Conservation (phyloP, 139 green algal species). For the Ulvella scutata region DNA sequence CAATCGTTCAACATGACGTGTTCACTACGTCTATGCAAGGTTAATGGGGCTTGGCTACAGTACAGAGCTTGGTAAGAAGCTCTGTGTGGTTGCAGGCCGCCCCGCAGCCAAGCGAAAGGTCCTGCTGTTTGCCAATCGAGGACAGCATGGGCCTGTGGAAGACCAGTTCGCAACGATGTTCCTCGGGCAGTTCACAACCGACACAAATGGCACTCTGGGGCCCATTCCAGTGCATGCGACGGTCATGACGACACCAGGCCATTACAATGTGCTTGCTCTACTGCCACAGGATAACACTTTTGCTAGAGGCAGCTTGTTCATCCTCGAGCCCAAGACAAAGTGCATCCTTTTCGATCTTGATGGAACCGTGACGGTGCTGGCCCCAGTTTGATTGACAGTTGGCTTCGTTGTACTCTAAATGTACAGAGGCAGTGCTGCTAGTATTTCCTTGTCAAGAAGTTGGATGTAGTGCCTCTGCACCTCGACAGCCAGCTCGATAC, state of each 20-base stretch:
- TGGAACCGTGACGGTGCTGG: constrained; percentile 8
- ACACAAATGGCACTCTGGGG: constrained; percentile 5
- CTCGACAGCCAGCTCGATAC: no score
- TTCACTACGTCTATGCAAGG: no score
- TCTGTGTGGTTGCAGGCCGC: no score
- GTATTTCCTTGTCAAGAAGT: no score
- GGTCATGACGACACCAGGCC: constrained; percentile 1
- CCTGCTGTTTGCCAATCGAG: constrained; percentile 7
- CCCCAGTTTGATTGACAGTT: no score
- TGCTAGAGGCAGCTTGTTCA: constrained; percentile 19
- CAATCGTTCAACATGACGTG: no score
- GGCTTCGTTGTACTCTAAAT: no score
- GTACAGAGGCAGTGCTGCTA: no score
- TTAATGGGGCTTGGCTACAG: no score
- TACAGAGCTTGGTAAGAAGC: no score
- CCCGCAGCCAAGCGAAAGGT: constrained; percentile 10
- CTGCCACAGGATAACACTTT: constrained; percentile 25
- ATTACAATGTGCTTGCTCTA: constrained; percentile 16
- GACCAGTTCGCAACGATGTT: background rate
- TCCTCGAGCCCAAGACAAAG: constrained; percentile 17
- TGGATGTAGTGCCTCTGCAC: no score
- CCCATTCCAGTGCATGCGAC: background rate
- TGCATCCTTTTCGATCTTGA: constrained; percentile 26
- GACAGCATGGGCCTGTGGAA: background rate
- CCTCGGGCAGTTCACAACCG: constrained; percentile 4